phyloP scores from a whole-genome alignment of 2,329 filamentous ascomycete species.

The Tolypocladium tundrense region DNA sequence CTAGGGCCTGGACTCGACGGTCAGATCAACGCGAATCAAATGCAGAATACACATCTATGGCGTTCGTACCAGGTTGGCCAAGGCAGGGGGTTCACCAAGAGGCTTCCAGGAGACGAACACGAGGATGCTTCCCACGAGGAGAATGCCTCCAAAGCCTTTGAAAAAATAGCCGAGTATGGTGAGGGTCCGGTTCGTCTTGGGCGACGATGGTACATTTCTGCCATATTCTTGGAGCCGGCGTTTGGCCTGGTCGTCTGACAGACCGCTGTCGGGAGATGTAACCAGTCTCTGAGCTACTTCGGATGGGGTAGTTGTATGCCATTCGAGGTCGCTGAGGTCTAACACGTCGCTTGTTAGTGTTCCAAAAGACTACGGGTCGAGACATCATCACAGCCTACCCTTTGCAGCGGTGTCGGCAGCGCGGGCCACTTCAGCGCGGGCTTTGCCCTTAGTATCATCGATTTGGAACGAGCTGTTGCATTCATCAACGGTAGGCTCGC shows the following conservation, averaged over 20 bases:
- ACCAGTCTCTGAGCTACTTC: slow-evolving; percentile 51
- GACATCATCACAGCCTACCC: slow-evolving; percentile 17
- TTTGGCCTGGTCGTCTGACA: slow-evolving; percentile 47
- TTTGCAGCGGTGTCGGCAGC: slow-evolving; percentile 34
- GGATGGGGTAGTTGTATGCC: slow-evolving; percentile 50
- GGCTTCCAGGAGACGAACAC: slow-evolving; percentile 73
- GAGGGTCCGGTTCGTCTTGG: slow-evolving; percentile 48
- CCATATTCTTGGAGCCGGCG: slow-evolving; percentile 50
- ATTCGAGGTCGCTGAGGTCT: slow-evolving; percentile 56
- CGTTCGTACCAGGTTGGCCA: slow-evolving; percentile 45
- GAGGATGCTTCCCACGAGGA: slow-evolving; percentile 57
- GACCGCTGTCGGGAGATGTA: slow-evolving; percentile 44
- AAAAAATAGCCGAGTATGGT: slow-evolving; percentile 63
- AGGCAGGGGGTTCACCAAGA: slow-evolving; percentile 57
- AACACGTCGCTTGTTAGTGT: background rate
- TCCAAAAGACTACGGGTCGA: background rate
- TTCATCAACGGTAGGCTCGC: background rate
- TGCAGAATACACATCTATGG: background rate
- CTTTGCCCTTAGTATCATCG: slow-evolving; percentile 39
- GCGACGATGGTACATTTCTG: slow-evolving; percentile 55
- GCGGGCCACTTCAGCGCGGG: slow-evolving; percentile 24
- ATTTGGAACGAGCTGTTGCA: slow-evolving; percentile 41
- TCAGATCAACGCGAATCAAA: background rate
- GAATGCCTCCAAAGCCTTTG: slow-evolving; percentile 63
- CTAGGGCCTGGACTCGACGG: slow-evolving; percentile 40